A percentile compares a stretch with the other conserved stretches of the same genome.
Conservation (phyloP, 108 stramenopile species). For the Chaetoceros muelleri region DNA sequence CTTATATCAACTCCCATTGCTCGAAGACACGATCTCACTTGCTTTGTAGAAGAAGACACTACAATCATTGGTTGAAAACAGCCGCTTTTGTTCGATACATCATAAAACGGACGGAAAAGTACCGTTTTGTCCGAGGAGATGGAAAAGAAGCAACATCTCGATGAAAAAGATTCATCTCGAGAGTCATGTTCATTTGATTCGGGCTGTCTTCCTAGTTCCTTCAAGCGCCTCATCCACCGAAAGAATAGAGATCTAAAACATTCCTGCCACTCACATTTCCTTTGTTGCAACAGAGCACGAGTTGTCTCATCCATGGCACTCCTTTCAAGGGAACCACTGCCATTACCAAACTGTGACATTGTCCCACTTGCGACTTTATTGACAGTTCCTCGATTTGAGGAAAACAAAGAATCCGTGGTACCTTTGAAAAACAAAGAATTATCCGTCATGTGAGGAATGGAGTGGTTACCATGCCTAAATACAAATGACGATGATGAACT, state of each 20-base stretch:
- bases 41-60: constrained; percentile 29
- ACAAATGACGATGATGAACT: no score
- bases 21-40: constrained; percentile 17
- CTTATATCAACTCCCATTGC: constrained; percentile 16
- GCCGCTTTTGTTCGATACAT: not conserved
- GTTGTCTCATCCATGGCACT: no score
- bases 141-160: constrained; percentile 29
- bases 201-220: not conserved
- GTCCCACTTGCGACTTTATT: no score
- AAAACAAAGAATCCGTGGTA: no score
- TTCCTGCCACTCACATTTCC: constrained; percentile 35
- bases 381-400: no score
- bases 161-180: not conserved
- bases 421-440: no score
- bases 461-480: no score
- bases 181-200: not conserved
- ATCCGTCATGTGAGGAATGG: no score
- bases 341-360: no score
- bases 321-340: no score
- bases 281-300: not conserved
- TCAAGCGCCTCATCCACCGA: constrained; percentile 17
- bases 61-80: constrained; percentile 22
- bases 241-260: constrained; percentile 26
- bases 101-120: constrained; percentile 14
- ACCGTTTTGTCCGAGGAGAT: constrained; percentile 18